Percentiles rank a stretch among this genome's conserved stretches.
Evolutionary conservation across 129 eudicot genomes (phyloP).

Genomic region (Artemisia argyi): DNA sequence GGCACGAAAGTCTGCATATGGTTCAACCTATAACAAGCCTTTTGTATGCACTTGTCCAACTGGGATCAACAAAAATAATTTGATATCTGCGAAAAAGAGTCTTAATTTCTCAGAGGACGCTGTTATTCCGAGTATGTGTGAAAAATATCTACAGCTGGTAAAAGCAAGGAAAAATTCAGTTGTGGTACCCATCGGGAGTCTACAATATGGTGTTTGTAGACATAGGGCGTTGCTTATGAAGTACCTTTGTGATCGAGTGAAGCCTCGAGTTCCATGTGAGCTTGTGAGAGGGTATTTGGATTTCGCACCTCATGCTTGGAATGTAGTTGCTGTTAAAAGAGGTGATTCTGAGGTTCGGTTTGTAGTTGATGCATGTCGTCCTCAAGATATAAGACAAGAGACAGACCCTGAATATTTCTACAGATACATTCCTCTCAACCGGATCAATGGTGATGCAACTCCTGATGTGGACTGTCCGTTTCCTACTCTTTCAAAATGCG

Average conservation of each 20-base stretch:
- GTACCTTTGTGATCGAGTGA: slow-evolving; percentile 93
- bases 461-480: slow-evolving; percentile 41
- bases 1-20: slow-evolving; percentile 70
- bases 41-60: slow-evolving; percentile 88
- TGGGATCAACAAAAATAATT: slow-evolving; percentile 48
- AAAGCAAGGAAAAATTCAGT: slow-evolving; percentile 67
- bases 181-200: slow-evolving; percentile 79
- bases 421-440: slow-evolving; percentile 79
- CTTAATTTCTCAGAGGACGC: slow-evolving; percentile 51
- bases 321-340: slow-evolving; percentile 65
- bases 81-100: slow-evolving; percentile 30
- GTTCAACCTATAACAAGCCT: slow-evolving; percentile 74
- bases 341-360: slow-evolving; percentile 72
- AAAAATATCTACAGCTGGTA: slow-evolving; percentile 59
- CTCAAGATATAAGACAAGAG: too few relatives aligned
- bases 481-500: slow-evolving; percentile 63
- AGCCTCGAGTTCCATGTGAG: slow-evolving; percentile 93
- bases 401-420: too few relatives aligned
- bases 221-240: slow-evolving; percentile 92
- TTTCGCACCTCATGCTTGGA: slow-evolving; percentile 95
- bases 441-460: slow-evolving; percentile 44
- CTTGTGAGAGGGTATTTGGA: slow-evolving; percentile 93
- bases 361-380: slow-evolving; percentile 65
- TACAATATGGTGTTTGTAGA: slow-evolving; percentile 90
- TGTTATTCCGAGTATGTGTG: slow-evolving; percentile 62